Conservation (phyloP, 129 eudicot species). For the Pittosporum tobira region DNA sequence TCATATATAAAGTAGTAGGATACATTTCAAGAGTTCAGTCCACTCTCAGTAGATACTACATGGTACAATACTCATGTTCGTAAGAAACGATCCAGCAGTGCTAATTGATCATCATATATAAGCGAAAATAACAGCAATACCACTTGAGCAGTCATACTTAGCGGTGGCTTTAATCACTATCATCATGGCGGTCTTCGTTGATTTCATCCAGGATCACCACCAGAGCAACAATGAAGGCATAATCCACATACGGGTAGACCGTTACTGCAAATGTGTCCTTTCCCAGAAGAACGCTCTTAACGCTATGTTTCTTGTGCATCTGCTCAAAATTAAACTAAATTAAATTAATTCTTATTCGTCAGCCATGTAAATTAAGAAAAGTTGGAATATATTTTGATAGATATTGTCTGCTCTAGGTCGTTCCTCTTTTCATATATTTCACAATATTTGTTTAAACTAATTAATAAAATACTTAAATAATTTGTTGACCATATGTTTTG, state of each 20-base stretch:
- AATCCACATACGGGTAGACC: constrained; percentile 41
- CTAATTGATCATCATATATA: no score
- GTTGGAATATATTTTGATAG: no score
- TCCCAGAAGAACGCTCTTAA: constrained; percentile 34
- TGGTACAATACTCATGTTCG: no score
- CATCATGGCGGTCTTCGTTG: constrained; percentile 21
- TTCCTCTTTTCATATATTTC: background rate
- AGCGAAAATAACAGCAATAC: no score
- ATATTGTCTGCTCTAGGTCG: no score
- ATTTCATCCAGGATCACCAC: constrained; percentile 35
- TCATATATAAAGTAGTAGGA: no score
- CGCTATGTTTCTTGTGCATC: constrained; percentile 42
- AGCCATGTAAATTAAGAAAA: background rate
- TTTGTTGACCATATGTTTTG: no score
- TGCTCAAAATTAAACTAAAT: no score
- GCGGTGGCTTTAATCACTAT: background rate
- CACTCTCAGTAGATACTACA: no score
- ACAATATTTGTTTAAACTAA: background rate
- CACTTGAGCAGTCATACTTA: background rate
- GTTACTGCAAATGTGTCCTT: constrained; percentile 42
- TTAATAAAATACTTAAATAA: no score
- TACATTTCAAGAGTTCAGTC: no score
- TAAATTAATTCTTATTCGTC: background rate
- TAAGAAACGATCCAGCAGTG: no score
- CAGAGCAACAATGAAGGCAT: constrained; percentile 42